Evolutionary conservation across 2,329 filamentous ascomycete genomes (phyloP).

Genomic region (Arthrobotrys entomopaga): DNA sequence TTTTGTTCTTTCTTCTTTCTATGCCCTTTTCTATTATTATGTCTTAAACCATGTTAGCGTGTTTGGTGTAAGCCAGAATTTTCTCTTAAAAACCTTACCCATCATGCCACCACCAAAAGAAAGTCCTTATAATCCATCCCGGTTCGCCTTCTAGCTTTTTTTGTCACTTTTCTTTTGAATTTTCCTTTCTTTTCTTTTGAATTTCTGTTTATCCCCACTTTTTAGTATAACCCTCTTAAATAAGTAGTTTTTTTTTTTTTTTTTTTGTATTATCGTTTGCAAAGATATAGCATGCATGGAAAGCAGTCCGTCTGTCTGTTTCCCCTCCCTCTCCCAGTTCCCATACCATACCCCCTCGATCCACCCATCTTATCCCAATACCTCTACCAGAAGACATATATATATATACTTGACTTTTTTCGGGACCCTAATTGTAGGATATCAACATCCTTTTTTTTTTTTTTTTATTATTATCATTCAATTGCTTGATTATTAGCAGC

Average conservation of each 20-base stretch:
- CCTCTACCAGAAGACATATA: slow-evolving; percentile 47
- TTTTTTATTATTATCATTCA: no score
- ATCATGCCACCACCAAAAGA: slow-evolving; percentile 24
- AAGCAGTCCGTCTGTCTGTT: slow-evolving; percentile 61
- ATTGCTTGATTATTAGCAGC: neutral
- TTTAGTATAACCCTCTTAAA: no score
- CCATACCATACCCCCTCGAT: slow-evolving; percentile 62
- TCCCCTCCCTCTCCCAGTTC: slow-evolving; percentile 58
- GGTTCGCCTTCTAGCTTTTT: slow-evolving; percentile 13
- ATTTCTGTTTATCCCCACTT: neutral
- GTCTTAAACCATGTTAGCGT: slow-evolving; percentile 43
- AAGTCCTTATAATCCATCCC: slow-evolving; percentile 40
- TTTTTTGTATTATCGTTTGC: slow-evolving; percentile 42
- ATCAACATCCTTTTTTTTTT: slow-evolving; percentile 18
- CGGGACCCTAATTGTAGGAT: slow-evolving; percentile 55
- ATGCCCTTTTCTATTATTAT: slow-evolving; percentile 17
- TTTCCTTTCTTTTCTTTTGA: slow-evolving; percentile 2
- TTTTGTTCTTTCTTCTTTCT: slow-evolving; percentile 5
- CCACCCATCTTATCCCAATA: slow-evolving; percentile 56
- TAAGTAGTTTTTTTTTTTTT: slow-evolving; percentile 58
- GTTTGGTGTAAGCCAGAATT: slow-evolving; percentile 43
- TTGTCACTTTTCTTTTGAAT: slow-evolving; percentile 28
- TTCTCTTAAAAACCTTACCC: slow-evolving; percentile 41
- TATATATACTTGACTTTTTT: slow-evolving; percentile 54
- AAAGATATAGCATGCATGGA: slow-evolving; percentile 36